Base-by-base conservation (phyloP, 2,329 filamentous ascomycete genomes). In the Diaporthe batatas region DNA sequence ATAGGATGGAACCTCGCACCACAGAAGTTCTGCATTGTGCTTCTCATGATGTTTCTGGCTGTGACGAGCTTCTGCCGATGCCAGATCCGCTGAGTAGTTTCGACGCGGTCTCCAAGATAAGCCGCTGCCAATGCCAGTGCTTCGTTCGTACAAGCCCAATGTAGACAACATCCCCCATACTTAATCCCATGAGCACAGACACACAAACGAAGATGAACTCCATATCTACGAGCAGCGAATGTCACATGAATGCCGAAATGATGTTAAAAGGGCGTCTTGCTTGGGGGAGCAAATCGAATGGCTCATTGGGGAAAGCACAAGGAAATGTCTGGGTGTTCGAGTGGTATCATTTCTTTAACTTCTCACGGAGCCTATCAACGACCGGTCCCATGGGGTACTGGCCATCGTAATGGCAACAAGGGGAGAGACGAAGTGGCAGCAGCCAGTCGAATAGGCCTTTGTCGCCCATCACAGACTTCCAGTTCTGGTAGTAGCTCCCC, bases 381-480 rank as follows among this genome's bases (percentile, higher is more conserved):
- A 71, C 71, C 16, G 73, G 73, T 0, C 73, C 73, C 23, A 25
- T 29, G 10, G 73, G 73, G 42, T 74, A 74, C 12, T 72, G 47
- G n/a, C 71, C 59, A 47, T 70, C 57, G 10, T 74, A 64, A 11
- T 64, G 39, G 59, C 73, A 74, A 49, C 93, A 96, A 0, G 96
- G 96, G 6, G 93, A 94, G 73, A 89, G 87, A 72, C 86, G 90
- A 44, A 97, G 80, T 0, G 96, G 96, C 1, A 98, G 82, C 16
- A 98, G 79, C 95, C 95, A 98, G 73, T 98, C 93, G 18, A 92
- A 74, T 2, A 91, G 75, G 25, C 83, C 89, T 16, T 25, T 34
- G 59, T 88, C 83, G 0, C 96, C 96, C 91, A 99, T 94, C 32
- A 98, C 90, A 18, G 92, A 88, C 75, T 90, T 89, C 83, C 95